Conservation (phyloP, 306 rosid species). For the Benincasa hispida region DNA sequence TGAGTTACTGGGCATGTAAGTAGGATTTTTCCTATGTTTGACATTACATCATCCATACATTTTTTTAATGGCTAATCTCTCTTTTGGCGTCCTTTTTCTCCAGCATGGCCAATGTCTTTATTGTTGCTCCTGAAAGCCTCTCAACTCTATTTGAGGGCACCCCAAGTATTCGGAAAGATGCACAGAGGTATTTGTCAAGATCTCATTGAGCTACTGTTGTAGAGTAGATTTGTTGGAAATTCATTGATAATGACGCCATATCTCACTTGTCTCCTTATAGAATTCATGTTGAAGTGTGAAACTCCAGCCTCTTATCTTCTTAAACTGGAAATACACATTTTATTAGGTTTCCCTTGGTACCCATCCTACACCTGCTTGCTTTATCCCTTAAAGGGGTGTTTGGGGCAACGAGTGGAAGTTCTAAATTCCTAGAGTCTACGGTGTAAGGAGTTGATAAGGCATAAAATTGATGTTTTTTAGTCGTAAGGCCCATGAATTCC, state of each 20-base stretch:
- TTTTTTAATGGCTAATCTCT: conserved; percentile 18
- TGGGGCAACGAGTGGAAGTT: no score
- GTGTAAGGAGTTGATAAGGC: no score
- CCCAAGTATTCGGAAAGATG: conserved; percentile 94
- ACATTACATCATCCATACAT: background rate
- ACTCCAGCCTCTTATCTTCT: background rate
- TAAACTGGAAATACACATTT: background rate
- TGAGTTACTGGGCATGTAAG: conserved; percentile 98
- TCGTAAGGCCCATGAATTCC: no score
- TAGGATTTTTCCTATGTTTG: conserved; percentile 1
- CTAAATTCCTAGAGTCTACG: no score
- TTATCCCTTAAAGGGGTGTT: background rate
- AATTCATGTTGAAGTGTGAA: background rate
- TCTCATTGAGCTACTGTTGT: background rate
- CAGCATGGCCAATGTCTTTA: conserved; percentile 97
- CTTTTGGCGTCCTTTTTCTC: background rate
- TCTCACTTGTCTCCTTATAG: background rate
- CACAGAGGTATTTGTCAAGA: conserved; percentile 48
- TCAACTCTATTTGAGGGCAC: conserved; percentile 86
- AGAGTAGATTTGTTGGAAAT: background rate
- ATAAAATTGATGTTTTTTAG: no score
- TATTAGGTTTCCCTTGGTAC: background rate
- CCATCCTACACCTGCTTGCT: background rate
- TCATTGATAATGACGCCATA: background rate
- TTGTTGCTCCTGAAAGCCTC: conserved; percentile 99